phyloP scores from a whole-genome alignment of 2,329 filamentous ascomycete genomes.

The Ustilaginoidea virens region DNA sequence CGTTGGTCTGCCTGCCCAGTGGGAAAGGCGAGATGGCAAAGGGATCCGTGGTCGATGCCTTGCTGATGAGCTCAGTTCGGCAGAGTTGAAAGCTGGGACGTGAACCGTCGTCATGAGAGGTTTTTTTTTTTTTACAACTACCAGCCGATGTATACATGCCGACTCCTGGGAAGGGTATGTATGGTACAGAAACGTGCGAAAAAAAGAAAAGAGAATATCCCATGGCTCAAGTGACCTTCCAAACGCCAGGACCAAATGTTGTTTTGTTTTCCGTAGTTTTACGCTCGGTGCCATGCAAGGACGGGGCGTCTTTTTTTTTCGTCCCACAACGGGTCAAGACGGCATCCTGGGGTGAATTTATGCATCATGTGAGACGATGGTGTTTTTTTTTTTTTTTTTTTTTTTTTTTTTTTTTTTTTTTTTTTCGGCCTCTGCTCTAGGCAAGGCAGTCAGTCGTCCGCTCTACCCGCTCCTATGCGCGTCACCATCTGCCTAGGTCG shows the following conservation, averaged over 20 bases:
- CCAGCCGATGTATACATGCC: conserved; percentile 18
- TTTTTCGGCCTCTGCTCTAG: too few species aligned
- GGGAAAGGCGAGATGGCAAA: conserved; percentile 49
- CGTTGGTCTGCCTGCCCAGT: conserved; percentile 59
- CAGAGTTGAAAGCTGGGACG: conserved; percentile 4
- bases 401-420: too few species aligned
- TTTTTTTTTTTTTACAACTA: conserved; percentile 5
- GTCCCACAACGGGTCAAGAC: too few species aligned
- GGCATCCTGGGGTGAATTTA: too few species aligned
- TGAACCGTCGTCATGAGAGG: neutral
- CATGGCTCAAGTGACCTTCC: conserved; percentile 20
- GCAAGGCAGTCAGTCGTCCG: neutral
- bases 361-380: too few species aligned
- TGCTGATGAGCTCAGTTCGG: conserved; percentile 52
- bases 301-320: too few species aligned
- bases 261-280: too few species aligned
- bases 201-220: neutral
- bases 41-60: conserved; percentile 57
- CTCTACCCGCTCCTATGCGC: neutral
- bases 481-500: conserved; percentile 1
- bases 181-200: conserved; percentile 16
- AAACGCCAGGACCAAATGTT: conserved; percentile 23
- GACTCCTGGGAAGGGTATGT: conserved; percentile 14
- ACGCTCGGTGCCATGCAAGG: conserved; percentile 18
- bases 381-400: too few species aligned